Evolutionary conservation across 1,139 yeast genomes (phyloP), one percentile per base, ranked within the genome.

Genomic region (Geotrichum fermentans): DNA sequence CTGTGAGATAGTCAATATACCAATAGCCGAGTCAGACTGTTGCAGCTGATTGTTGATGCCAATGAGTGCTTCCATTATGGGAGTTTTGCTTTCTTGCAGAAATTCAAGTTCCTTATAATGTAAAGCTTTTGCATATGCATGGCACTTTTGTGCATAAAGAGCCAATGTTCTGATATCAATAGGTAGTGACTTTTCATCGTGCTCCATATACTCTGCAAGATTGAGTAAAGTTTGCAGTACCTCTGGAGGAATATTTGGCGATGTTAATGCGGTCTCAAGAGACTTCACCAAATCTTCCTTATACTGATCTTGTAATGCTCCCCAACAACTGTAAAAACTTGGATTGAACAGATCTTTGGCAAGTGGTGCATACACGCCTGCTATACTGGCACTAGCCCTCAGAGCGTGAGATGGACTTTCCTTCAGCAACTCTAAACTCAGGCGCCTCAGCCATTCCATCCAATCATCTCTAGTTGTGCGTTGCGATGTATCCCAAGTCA

Each of bases 11-110:
- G 89, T 90, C 60, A 94, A 73, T 49, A 92, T 90, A 55, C 99
- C 99, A 52, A 92, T 88, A 0, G 98, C 98, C 0, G 99, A 97
- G 69, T 94, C 99, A 0, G 95, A 82, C 63, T 94, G 98, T 59
- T 92, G 97, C 24, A 94, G 71, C 60, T 90, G 96, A 61, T 92
- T 94, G 64, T 94, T 94, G 59, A 94, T 90, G 56, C 89, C 82
- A 50, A 94, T 92, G 58, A 94, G 73, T 0, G 96, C 80, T 61
- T 94, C 99, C 55, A 94, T 89, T 0, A 96, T 89, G 7, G 94
- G 85, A 0, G 96, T 84, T 0, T 92, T 79, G 1, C 96, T 96
- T 58, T 90, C 97, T 58, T 88, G 94, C 59, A 89, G 87, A 61
- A 90, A 92, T 61, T 94, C 98, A 29, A 89, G 72, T 62, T 94